These are phyloP conservation scores for Aspergillus awamori DNA, from an alignment of 2,329 filamentous ascomycete genomes.

Conservation along the genomic window DNA sequence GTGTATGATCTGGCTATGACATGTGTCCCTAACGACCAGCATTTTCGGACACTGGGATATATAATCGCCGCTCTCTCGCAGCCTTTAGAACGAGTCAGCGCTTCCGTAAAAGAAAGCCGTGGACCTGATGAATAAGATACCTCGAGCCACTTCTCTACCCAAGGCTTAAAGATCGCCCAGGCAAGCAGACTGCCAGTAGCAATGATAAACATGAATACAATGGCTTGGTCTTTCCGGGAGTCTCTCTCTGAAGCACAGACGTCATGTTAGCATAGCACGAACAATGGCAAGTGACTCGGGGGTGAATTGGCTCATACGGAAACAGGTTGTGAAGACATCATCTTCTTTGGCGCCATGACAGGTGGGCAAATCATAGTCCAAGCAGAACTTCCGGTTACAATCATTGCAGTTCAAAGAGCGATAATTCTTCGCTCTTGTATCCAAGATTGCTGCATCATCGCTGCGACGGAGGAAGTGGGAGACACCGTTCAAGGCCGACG, in stretches of 20 bases:
- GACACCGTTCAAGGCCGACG: conserved; percentile 24
- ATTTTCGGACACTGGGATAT: conserved; percentile 53
- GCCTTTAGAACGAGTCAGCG: conserved; percentile 37
- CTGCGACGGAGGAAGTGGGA: conserved; percentile 26
- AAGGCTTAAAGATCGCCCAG: conserved; percentile 64
- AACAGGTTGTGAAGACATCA: conserved; percentile 67
- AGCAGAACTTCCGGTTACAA: conserved; percentile 69
- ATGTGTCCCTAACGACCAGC: conserved; percentile 16
- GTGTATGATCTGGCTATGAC: background rate
- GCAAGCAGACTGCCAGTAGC: conserved; percentile 62
- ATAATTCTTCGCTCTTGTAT: conserved; percentile 38
- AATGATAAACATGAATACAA: conserved; percentile 68
- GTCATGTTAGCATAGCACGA: background rate
- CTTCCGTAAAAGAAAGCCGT: background rate
- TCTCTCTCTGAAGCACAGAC: conserved; percentile 57
- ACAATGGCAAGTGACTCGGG: background rate
- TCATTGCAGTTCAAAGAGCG: conserved; percentile 61
- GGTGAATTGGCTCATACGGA: conserved; percentile 49
- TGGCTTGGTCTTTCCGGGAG: conserved; percentile 67
- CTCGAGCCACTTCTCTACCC: conserved; percentile 59
- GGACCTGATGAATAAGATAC: conserved; percentile 33
- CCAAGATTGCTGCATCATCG: conserved; percentile 19
- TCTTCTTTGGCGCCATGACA: conserved; percentile 65
- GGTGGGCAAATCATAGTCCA: conserved; percentile 63
- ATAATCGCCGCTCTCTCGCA: conserved; percentile 53